Evolutionary conservation across 495 filamentous ascomycete species (phyloP).

Genomic region (Cercophora samala): DNA sequence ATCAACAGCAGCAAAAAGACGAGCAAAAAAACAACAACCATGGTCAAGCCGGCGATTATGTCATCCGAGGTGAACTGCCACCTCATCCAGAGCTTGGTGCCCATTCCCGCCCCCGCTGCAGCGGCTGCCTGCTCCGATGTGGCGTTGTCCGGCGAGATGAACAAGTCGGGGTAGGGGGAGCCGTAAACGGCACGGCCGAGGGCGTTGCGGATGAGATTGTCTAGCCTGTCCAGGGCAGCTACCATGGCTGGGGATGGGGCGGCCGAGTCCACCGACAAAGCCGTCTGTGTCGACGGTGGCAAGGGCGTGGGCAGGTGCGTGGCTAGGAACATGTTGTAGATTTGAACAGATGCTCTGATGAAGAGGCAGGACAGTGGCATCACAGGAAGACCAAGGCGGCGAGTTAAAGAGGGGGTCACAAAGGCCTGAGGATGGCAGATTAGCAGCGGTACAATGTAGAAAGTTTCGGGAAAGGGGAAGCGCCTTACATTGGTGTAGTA

Average conservation of each 20-base stretch:
- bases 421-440: constrained; percentile 60
- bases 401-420: constrained; percentile 75
- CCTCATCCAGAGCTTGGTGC: constrained; percentile 21
- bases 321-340: constrained; percentile 96
- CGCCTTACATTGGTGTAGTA: constrained; percentile 83
- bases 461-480: background rate
- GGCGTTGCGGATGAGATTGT: constrained; percentile 68
- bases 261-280: constrained; percentile 52
- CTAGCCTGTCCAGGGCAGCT: constrained; percentile 69
- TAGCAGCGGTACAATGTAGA: background rate
- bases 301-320: constrained; percentile 73
- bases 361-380: constrained; percentile 92
- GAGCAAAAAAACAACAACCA: constrained; percentile 74
- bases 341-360: constrained; percentile 90
- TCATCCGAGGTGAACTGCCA: constrained; percentile 57
- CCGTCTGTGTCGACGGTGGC: constrained; percentile 64
- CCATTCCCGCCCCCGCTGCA: background rate
- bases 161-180: constrained; percentile 34
- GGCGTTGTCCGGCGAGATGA: constrained; percentile 13
- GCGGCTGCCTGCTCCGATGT: background rate
- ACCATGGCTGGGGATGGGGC: constrained; percentile 63
- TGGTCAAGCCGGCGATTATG: constrained; percentile 64
- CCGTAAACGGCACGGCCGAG: constrained; percentile 65
- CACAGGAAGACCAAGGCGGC: constrained; percentile 85
- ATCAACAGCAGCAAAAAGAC: constrained; percentile 75